Conservation (phyloP, 2,329 filamentous ascomycete species). For the Blumeriella jaapii region DNA sequence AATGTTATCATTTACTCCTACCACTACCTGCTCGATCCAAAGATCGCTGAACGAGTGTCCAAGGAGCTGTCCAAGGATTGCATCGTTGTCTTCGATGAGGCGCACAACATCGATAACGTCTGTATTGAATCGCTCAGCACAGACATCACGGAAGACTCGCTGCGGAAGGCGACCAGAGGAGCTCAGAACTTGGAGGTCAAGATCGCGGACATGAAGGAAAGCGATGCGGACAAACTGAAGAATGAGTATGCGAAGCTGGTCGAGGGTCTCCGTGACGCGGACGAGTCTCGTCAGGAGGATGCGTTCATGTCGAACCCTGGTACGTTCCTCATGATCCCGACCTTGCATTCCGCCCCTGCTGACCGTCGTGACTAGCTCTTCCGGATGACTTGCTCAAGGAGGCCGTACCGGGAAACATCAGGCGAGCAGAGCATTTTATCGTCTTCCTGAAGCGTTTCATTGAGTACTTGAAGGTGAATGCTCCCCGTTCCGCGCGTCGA, state of each 20-base stretch:
- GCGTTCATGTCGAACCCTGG: slow-evolving; percentile 90
- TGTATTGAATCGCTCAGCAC: slow-evolving; percentile 97
- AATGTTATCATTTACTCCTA: slow-evolving; percentile 99
- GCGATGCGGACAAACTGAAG: slow-evolving; percentile 86
- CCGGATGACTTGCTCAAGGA: slow-evolving; percentile 92
- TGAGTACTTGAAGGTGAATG: slow-evolving; percentile 70
- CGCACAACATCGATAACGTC: slow-evolving; percentile 98
- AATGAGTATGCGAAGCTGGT: slow-evolving; percentile 94
- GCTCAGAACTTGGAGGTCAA: slow-evolving; percentile 84
- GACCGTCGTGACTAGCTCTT: slow-evolving; percentile 41
- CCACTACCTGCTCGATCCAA: slow-evolving; percentile 93
- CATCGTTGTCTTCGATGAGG: slow-evolving; percentile 97
- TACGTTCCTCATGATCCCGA: no score
- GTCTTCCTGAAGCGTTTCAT: slow-evolving; percentile 93
- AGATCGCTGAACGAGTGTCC: slow-evolving; percentile 75
- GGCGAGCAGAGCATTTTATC: slow-evolving; percentile 90
- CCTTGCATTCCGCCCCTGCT: no score
- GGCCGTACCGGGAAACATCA: slow-evolving; percentile 91
- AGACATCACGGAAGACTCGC: slow-evolving; percentile 87
- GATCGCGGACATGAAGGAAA: slow-evolving; percentile 90
- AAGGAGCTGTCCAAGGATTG: slow-evolving; percentile 95
- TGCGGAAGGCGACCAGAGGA: slow-evolving; percentile 81
- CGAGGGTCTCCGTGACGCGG: slow-evolving; percentile 76
- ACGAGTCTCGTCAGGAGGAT: slow-evolving; percentile 84
- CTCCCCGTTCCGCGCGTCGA: not conserved